Evolutionary conservation across 495 filamentous ascomycete species (phyloP), one percentile per base, ranked within the genome.

Genomic region (Mytilinidion resinicola): DNA sequence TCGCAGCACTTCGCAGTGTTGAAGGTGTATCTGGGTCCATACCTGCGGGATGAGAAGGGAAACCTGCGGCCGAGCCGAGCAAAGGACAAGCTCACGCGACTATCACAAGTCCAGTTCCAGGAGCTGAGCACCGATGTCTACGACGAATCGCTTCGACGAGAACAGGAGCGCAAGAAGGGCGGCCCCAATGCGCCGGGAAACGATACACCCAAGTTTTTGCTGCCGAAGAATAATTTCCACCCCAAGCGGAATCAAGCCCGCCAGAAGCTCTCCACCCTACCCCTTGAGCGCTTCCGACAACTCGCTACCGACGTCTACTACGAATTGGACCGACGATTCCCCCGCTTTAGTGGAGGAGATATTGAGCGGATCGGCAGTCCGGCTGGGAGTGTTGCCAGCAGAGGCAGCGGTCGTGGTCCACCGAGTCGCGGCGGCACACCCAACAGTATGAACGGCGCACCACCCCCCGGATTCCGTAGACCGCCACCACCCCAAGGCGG

Each of bases 101-200:
- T 98, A 37, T 95, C 90, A 0, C 76, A 85, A 9, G 90, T 91
- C 21, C 93, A 98, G 69, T 98, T 98, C 69, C 88, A 95, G 69
- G 93, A 98, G 74, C 78, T 98, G 19, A 96, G 90, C 68, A 97
- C 92, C 19, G 93, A 98, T 71, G 93, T 98, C 35, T 97, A 90
- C 72, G 93, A 98, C 71, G 93, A 98, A 72, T 76, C 96, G 43
- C 80, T 93, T 60, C 88, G 93, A 37, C 83, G 93, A 57, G 89
- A 96, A 70, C 79, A 83, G 64, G 77, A 82, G 36, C 73, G 72
- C 12, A 60, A 58, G 36, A 51, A 54, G 17, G 64, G 64, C 15
- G 64, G 61, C 3, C 69, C 69, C 30, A 71, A 76, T 70, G 36
- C 82, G 78, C 39, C 80, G 82, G 39, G 77, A 76, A 65, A 63